Base-by-base conservation (phyloP, 345 rosid genomes). In the Boechera divaricarpa region DNA sequence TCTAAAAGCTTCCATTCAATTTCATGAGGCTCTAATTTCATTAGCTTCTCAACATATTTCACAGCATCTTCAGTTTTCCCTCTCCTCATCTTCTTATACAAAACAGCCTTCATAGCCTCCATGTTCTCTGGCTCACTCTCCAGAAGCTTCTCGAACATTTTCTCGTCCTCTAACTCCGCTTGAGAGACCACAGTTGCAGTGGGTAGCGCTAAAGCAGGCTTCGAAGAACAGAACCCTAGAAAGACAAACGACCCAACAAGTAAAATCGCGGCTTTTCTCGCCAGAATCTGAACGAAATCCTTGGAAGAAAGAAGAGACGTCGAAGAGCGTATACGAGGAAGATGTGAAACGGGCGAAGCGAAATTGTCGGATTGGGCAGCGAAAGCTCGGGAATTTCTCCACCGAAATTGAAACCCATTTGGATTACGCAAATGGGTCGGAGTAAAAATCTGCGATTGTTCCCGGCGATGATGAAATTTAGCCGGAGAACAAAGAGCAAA, bases 1-100 rank as follows among this genome's bases (percentile, higher is more conserved):
- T 89, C 85, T 72, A 94, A 73, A 48, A 94, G 91, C 88, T 87
- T 94, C 98, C 97, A 94, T 56, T 94, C 98, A 8, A 89, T 87
- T 75, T 90, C 97, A 49, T 78, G 44, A 13, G 93, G 95, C 79
- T 88, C 92, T 18, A 84, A 75, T 18, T 83, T 83, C 54, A 87
- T 85, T 73, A 94, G 78, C 73, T 79, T 88, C 84, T 87, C 85
- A 70, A 92, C 89, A 72, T 69, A 89, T 47, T 80, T 78, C 67
- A 89, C 80, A 71, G 97, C 97, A 64, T 87, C 92, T 77, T 83
- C 76, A 61, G 74, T 75, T 78, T 78, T 83, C 13, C 97, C 92
- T 67, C 81, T 87, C 83, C 95, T 94, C 92, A 89, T 90, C 86
- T 90, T 94, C 80, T 73, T 77, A 53, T 89, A 76, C 82, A 94